Evolutionary conservation across 768 basidiomycete species (phyloP).

Genomic region (Crassisporium funariophilum): DNA sequence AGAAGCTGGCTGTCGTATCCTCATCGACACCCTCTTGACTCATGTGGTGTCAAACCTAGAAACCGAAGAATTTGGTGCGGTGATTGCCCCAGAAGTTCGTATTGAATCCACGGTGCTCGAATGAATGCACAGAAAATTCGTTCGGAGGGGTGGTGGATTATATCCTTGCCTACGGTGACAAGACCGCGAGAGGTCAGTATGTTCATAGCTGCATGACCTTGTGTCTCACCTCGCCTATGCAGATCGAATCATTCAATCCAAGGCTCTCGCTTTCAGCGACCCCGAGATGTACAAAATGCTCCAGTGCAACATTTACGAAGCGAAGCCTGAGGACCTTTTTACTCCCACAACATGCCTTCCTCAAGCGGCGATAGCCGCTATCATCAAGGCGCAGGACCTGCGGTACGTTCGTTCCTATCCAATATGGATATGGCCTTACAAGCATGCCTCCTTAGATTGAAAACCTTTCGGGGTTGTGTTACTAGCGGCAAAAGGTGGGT

Average conservation of each 20-base stretch:
- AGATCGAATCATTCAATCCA: constrained; percentile 17
- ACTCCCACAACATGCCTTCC: constrained; percentile 10
- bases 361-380: constrained; percentile 15
- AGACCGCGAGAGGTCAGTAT: constrained; percentile 13
- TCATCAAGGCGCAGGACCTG: constrained; percentile 12
- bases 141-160: constrained; percentile 18
- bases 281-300: constrained; percentile 12
- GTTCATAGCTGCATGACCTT: neutral
- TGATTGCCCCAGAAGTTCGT: constrained; percentile 13
- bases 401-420: constrained; percentile 8
- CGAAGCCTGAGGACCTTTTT: constrained; percentile 16
- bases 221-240: constrained; percentile 6
- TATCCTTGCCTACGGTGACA: constrained; percentile 16
- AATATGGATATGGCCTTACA: constrained; percentile 3
- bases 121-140: constrained; percentile 11
- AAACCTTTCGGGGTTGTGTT: constrained; percentile 17
- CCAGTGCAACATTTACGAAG: constrained; percentile 19
- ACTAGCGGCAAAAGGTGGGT: constrained; percentile 16
- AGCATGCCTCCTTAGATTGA: constrained; percentile 8
- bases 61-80: constrained; percentile 11
- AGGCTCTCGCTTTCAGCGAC: constrained; percentile 17
- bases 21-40: constrained; percentile 17
- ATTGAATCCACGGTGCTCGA: constrained; percentile 3
- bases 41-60: constrained; percentile 19
- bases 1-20: constrained; percentile 18